Base-by-base conservation (phyloP, 1,284 basidiomycete genomes). In the Malassezia psittaci region DNA sequence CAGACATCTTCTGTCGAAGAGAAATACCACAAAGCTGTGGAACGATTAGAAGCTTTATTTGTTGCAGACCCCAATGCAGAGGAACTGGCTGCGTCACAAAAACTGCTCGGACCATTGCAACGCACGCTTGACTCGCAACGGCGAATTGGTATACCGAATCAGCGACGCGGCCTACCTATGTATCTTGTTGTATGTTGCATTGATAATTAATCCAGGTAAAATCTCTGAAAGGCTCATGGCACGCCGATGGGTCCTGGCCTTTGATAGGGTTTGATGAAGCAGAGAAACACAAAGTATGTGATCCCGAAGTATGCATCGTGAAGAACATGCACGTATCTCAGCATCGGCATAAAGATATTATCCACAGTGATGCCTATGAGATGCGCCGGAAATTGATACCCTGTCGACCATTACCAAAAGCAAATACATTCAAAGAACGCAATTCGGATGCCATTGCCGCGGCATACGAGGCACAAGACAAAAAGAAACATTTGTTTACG, bases 241-340 rank as follows among this genome's bases (percentile, higher is more conserved):
- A 57, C 21, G 39, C 15, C 5, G 55, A 57, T 21, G 55, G 55
- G 21, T 39, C 55, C 24, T 57, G 55, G 55, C 55, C 55, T 19
- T 32, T 57, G 24, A 52, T 57, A 24, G 55, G 55, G 7, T 46
- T 35, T 37, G 55, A 57, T 36, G 55, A 52, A 19, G 55, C 55
- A 0, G 50, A 46, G 21, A 34, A 40, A 18, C 55, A 57, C 46
- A 11, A 24, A 12, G 37, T 44, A 5, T 57, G 55, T 16, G 44
- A 48, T 32, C 46, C 38, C 15, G 19, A 24, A 5, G 13, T 15
- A 5, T 57, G 55, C 41, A 32, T 57, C 13, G 19, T 52, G n/a
- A 35, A 37, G 13, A 18, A 21, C 12, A 34, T 52, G 44, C 50
- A 45, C 34, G 21, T 57, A 8, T 57, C 55, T 24, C 38, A 37